phyloP scores from a whole-genome alignment of 192 early-diverging fungal species.

The Podila epicladia region DNA sequence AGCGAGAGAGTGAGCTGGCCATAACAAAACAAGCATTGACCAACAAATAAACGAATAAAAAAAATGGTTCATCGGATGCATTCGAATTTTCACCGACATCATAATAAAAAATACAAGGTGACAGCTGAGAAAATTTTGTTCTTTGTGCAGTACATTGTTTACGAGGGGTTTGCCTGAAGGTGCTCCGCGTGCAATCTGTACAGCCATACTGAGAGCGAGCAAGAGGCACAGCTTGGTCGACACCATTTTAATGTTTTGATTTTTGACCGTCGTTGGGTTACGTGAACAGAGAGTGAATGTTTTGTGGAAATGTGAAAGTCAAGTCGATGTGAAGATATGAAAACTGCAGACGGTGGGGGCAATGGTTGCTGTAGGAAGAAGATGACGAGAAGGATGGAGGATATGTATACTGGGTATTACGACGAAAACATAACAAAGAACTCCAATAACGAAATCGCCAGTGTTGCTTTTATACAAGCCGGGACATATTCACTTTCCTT shows the following conservation, averaged over 20 bases:
- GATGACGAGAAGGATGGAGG: too few species aligned
- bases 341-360: neutral
- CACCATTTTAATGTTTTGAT: neutral
- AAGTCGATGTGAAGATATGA: too few species aligned
- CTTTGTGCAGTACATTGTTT: neutral
- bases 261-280: neutral
- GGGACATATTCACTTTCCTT: too few species aligned
- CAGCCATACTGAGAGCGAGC: neutral
- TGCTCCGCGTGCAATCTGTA: neutral
- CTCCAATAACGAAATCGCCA: too few species aligned
- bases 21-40: too few species aligned
- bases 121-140: neutral
- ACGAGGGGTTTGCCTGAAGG: neutral
- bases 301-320: too few species aligned
- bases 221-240: neutral
- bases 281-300: neutral
- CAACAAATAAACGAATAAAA: neutral
- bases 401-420: too few species aligned
- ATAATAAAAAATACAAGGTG: neutral
- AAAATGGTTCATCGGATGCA: neutral
- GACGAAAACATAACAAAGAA: too few species aligned
- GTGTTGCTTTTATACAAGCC: too few species aligned
- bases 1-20: neutral
- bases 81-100: neutral
- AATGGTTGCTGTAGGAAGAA: too few species aligned